Evolutionary conservation across 768 basidiomycete species (phyloP), one percentile per base, ranked within the genome.

Genomic region (Leccinum longicurvipes): DNA sequence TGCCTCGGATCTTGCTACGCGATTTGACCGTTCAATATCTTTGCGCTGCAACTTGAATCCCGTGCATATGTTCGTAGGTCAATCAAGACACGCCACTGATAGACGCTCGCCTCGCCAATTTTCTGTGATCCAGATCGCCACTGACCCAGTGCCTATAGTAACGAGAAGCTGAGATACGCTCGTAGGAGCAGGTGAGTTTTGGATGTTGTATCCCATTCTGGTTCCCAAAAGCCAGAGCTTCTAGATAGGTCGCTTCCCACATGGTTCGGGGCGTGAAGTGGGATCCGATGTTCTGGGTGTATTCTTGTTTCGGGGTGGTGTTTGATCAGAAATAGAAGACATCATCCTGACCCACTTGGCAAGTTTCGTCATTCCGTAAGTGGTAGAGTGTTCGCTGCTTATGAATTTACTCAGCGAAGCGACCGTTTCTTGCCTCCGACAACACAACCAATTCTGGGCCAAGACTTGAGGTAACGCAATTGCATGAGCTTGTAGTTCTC

Each of bases 371-470:
- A 21, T 14, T 23, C 17, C 29, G 29, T 53, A 4, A 15, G 24
- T 28, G 42, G 8, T 46, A 8, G 27, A n/a, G 24, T 28, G 6
- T 12, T 53, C 32, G 46, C 42, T 19, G 50, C 28, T 19, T 34
- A 50, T 32, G 25, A 52, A 47, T 34, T 36, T n/a, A 44, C 49
- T 42, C 58, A 29, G 41, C 59, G 24, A 48, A 47, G 4, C 24
- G 28, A 32, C 39, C 15, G n/a, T 36, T n/a, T 25, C 46, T 34
- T 39, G 31, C 39, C 9, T 51, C 29, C 44, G 34, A 54, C 14
- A n/a, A 10, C 28, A 15, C 23, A 12, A 12, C 24, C 24, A 6
- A 5, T 8, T 6, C 21, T 8, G 11, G 6, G 5, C 11, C 44
- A 23, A 6, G 34, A 17, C 7, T 17, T 41, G 31, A n/a, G 32